A percentile compares a stretch with the other conserved stretches of the same genome.
Evolutionary conservation across 2,329 filamentous ascomycete genomes (phyloP).

Genomic region (Dactylellina parvicollis): DNA sequence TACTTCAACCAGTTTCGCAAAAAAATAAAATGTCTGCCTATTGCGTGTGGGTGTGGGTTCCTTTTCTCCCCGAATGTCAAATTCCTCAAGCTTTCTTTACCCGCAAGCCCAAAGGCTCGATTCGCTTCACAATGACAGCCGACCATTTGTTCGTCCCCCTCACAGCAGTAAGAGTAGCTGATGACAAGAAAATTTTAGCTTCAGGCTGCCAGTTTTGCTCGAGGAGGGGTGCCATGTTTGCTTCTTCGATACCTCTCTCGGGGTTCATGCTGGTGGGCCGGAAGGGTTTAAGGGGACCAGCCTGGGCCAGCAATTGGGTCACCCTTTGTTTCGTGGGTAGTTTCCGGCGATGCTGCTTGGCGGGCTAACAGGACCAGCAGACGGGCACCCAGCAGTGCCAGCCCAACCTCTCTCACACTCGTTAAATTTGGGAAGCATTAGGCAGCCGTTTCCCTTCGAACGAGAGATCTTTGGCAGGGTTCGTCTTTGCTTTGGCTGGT

Average conservation of each 20-base stretch:
- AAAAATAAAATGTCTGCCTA: slow-evolving; percentile 50
- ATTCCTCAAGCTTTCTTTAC: slow-evolving; percentile 40
- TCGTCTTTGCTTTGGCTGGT: slow-evolving; percentile 27
- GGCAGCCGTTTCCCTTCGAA: slow-evolving; percentile 35
- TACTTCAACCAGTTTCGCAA: slow-evolving; percentile 23
- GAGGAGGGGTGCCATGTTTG: slow-evolving; percentile 18
- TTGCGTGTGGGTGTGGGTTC: slow-evolving; percentile 27
- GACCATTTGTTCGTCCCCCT: slow-evolving; percentile 4
- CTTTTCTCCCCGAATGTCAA: slow-evolving; percentile 1
- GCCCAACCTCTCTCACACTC: slow-evolving; percentile 29
- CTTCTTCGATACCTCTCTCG: background rate
- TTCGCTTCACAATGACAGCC: slow-evolving; percentile 48
- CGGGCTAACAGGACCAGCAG: background rate
- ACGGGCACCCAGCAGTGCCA: too few relatives aligned
- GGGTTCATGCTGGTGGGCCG: background rate
- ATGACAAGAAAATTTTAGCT: slow-evolving; percentile 55
- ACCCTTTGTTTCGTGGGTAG: slow-evolving; percentile 48
- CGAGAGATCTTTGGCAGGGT: slow-evolving; percentile 21
- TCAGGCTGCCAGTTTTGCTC: slow-evolving; percentile 53
- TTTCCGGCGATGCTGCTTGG: slow-evolving; percentile 40
- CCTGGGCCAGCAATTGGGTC: slow-evolving; percentile 11
- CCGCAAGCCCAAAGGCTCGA: slow-evolving; percentile 23
- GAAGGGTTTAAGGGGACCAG: background rate
- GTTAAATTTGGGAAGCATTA: slow-evolving; percentile 44
- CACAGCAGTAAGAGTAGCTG: slow-evolving; percentile 36